Evolutionary conservation across 2,329 filamentous ascomycete species (phyloP).

Genomic region (Monosporascus cannonballus): DNA sequence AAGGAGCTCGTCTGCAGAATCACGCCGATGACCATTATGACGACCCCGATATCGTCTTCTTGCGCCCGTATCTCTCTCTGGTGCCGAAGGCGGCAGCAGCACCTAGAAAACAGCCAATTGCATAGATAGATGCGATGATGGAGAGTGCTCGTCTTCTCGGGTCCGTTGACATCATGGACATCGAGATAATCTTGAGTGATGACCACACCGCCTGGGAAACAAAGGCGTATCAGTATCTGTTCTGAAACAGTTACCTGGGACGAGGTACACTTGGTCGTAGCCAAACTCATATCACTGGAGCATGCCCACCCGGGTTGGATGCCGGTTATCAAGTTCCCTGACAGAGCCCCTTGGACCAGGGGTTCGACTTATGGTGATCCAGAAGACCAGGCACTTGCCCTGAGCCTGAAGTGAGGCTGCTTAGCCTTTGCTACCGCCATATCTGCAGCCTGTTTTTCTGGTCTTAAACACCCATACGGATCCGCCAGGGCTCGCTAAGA

Average conservation of each 20-base stretch:
- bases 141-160: slow-evolving; percentile 25
- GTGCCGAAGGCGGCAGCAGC: slow-evolving; percentile 32
- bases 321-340: slow-evolving; percentile 2
- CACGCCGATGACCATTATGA: slow-evolving; percentile 32
- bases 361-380: slow-evolving; percentile 17
- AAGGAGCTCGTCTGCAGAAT: slow-evolving; percentile 22
- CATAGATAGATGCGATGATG: slow-evolving; percentile 43
- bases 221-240: neutral
- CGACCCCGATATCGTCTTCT: slow-evolving; percentile 33
- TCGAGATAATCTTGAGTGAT: slow-evolving; percentile 47
- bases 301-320: slow-evolving; percentile 17
- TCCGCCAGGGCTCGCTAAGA: neutral
- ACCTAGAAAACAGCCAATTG: slow-evolving; percentile 37
- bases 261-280: slow-evolving; percentile 35
- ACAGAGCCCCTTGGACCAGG: neutral
- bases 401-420: slow-evolving; percentile 22
- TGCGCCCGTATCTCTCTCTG: slow-evolving; percentile 38
- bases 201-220: slow-evolving; percentile 36
- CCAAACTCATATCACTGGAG: slow-evolving; percentile 23
- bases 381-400: slow-evolving; percentile 24
- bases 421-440: slow-evolving; percentile 15
- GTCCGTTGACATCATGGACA: slow-evolving; percentile 36
- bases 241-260: neutral
- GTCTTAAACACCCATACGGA: neutral
- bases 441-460: neutral